phyloP scores from a whole-genome alignment of 2,329 filamentous ascomycete genomes.

The Pestalotiopsis sp. region DNA sequence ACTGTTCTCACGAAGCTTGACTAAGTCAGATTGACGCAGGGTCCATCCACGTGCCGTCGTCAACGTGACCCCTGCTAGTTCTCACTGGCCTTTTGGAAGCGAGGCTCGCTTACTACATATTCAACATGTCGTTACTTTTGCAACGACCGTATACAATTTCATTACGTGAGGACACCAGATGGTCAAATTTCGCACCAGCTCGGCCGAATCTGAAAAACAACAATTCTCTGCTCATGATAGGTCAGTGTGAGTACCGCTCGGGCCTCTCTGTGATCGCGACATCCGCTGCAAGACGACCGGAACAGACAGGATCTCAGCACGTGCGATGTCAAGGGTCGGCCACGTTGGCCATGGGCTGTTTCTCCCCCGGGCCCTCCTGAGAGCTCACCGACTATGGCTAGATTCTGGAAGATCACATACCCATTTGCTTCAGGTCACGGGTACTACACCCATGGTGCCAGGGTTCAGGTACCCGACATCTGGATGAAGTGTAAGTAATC shows the following conservation, averaged over 20 bases:
- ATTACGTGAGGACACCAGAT: background rate
- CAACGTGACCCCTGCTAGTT: background rate
- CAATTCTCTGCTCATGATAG: background rate
- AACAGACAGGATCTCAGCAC: background rate
- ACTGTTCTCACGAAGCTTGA: background rate
- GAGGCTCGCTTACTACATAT: background rate
- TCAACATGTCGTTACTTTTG: background rate
- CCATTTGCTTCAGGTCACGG: background rate
- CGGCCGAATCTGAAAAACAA: background rate
- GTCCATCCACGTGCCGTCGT: background rate
- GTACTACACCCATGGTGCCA: background rate
- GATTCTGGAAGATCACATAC: background rate
- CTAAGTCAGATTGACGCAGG: background rate
- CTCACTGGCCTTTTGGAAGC: background rate
- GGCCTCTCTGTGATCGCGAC: background rate
- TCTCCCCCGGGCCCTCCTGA: background rate
- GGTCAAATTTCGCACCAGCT: background rate
- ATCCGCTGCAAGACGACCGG: background rate
- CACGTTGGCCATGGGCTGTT: background rate
- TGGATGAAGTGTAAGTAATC: background rate
- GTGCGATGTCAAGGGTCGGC: background rate
- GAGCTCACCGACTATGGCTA: background rate
- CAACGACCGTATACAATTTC: background rate
- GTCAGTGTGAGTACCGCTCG: background rate
- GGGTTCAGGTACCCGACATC: background rate